phyloP scores from a whole-genome alignment of 208 protist species.

The Wallacemonas sp. region DNA sequence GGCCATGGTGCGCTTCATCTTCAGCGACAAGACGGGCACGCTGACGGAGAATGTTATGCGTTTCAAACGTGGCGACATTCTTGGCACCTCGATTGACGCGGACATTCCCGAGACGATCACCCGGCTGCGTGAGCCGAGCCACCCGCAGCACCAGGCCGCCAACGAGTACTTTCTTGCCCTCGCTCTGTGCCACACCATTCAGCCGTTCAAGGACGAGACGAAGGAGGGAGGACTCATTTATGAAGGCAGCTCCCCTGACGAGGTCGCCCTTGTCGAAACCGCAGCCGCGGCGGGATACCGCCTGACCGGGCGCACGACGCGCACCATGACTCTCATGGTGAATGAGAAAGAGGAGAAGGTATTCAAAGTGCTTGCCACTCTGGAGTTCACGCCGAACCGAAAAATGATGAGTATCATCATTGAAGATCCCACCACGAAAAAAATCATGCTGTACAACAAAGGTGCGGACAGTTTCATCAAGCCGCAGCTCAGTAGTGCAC shows the following conservation, averaged over 20 bases:
- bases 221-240: conserved; percentile 62
- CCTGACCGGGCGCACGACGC: conserved; percentile 64
- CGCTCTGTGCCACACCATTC: conserved; percentile 86
- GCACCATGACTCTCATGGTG: conserved; percentile 40
- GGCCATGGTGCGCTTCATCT: conserved; percentile 87
- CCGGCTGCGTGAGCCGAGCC: conserved; percentile 27
- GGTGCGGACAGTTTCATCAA: conserved; percentile 86
- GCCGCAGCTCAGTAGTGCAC: conserved; percentile 42
- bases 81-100: conserved; percentile 50
- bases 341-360: conserved; percentile 26
- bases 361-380: conserved; percentile 81
- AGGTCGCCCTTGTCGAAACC: conserved; percentile 90
- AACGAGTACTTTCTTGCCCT: conserved; percentile 80
- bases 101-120: conserved; percentile 39
- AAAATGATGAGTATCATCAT: conserved; percentile 95
- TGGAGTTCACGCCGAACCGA: conserved; percentile 89
- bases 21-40: conserved; percentile 93
- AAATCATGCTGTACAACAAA: conserved; percentile 90
- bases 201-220: conserved; percentile 63
- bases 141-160: conserved; percentile 26
- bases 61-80: conserved; percentile 74
- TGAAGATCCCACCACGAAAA: conserved; percentile 42
- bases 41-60: conserved; percentile 93
- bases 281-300: conserved; percentile 70
- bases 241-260: conserved; percentile 92